Conservation (phyloP, 2,329 filamentous ascomycete species). For the Fusarium avenaceum region DNA sequence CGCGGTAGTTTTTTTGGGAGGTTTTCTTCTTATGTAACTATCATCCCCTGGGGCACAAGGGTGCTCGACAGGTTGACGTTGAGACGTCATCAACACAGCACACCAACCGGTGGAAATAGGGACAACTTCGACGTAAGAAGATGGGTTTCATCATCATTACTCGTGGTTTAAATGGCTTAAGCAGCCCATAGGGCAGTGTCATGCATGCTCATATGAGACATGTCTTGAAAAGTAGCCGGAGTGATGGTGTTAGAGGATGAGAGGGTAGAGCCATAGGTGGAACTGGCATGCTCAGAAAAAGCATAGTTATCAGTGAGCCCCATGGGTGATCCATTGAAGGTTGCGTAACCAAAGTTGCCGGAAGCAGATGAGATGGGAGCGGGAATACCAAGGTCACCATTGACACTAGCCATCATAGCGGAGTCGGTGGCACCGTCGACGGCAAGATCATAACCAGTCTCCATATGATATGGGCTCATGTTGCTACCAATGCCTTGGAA, state of each 20-base stretch:
- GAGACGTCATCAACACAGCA: constrained; percentile 15
- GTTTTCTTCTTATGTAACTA: constrained; percentile 37
- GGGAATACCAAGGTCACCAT: constrained; percentile 36
- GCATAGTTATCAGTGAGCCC: constrained; percentile 45
- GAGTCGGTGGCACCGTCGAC: constrained; percentile 40
- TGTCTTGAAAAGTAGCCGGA: constrained; percentile 46
- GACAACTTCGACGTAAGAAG: constrained; percentile 30
- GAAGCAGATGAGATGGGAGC: constrained; percentile 48
- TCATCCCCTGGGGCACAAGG: constrained; percentile 35
- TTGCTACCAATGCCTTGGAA: constrained; percentile 44
- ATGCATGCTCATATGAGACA: constrained; percentile 42
- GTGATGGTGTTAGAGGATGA: constrained; percentile 50
- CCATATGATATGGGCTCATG: constrained; percentile 43
- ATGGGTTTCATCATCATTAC: constrained; percentile 17
- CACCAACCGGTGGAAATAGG: constrained; percentile 37
- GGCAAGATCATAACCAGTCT: constrained; percentile 42
- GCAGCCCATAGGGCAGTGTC: constrained; percentile 42
- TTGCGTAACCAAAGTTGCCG: constrained; percentile 41
- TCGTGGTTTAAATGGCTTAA: constrained; percentile 21
- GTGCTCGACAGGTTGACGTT: constrained; percentile 22
- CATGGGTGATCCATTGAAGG: constrained; percentile 45
- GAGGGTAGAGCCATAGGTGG: constrained; percentile 46
- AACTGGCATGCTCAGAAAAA: constrained; percentile 46
- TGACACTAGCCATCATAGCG: constrained; percentile 38
- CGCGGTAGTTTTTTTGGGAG: constrained; percentile 22